Conservation (phyloP, 164 flowering plant species). For the Amborella trichopoda region DNA sequence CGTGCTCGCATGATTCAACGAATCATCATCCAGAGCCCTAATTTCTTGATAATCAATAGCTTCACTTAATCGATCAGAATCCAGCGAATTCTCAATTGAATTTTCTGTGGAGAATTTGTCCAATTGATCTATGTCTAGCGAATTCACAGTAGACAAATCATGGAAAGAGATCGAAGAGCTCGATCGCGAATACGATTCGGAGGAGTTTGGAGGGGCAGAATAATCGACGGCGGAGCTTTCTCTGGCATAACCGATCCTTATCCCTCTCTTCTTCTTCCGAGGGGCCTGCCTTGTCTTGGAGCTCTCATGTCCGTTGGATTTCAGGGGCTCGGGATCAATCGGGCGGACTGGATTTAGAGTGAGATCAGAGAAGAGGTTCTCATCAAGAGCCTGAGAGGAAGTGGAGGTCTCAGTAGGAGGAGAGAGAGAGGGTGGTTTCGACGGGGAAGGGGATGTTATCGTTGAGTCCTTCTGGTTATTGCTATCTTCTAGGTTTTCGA, state of each 20-base stretch:
- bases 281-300: not conserved
- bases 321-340: not conserved
- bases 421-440: slow-evolving; percentile 8
- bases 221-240: slow-evolving; percentile 11
- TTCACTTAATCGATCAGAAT: too few species aligned
- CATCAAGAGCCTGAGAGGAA: slow-evolving; percentile 38
- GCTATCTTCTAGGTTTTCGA: slow-evolving; percentile 7
- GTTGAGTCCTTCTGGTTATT: not conserved
- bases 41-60: too few species aligned
- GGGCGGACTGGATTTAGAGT: slow-evolving; percentile 16
- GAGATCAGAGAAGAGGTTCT: slow-evolving; percentile 74
- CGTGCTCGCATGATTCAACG: too few species aligned
- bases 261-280: slow-evolving; percentile 44
- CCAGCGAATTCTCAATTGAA: too few species aligned
- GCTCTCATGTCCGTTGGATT: not conserved
- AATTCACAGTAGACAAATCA: too few species aligned
- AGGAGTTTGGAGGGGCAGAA: not conserved
- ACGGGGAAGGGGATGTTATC: slow-evolving; percentile 4
- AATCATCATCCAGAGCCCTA: too few species aligned
- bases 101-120: too few species aligned
- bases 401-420: slow-evolving; percentile 1
- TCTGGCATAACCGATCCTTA: slow-evolving; percentile 65
- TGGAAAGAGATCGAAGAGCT: not conserved
- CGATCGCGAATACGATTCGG: not conserved
- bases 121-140: too few species aligned